Conservation (phyloP, 2,329 filamentous ascomycete species). For the Emericellopsis atlantica region DNA sequence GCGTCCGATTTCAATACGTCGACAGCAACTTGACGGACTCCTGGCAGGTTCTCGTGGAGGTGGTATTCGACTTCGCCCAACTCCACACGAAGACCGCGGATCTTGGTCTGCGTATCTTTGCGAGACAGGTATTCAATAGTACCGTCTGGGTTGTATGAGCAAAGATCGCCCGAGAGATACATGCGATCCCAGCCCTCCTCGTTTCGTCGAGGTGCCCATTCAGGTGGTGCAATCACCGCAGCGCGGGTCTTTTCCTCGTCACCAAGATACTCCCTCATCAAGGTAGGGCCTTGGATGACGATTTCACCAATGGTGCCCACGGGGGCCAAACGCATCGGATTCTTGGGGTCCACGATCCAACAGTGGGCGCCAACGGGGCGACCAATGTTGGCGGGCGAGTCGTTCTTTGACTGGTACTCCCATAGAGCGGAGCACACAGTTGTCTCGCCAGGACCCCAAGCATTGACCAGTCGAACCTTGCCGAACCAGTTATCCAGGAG, state of each 20-base stretch:
- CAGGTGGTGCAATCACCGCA: conserved; percentile 22
- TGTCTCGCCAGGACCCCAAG: conserved; percentile 9
- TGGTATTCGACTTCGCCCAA: conserved; percentile 3
- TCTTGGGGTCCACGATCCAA: conserved; percentile 18
- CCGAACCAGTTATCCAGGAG: conserved; percentile 7
- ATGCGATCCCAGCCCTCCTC: not conserved
- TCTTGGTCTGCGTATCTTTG: conserved; percentile 14
- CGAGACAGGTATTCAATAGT: conserved; percentile 32
- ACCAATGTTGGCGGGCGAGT: not conserved
- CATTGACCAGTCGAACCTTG: conserved; percentile 2
- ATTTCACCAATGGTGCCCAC: conserved; percentile 12
- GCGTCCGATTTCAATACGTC: conserved; percentile 1
- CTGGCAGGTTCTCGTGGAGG: not conserved
- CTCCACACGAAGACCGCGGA: conserved; percentile 2
- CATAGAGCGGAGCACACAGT: conserved; percentile 1
- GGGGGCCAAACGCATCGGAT: conserved; percentile 14
- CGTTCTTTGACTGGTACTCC: not conserved
- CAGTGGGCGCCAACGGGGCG: not conserved
- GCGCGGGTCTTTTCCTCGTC: conserved; percentile 9
- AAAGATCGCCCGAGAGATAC: conserved; percentile 36
- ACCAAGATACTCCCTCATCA: conserved; percentile 11
- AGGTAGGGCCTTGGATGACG: conserved; percentile 12
- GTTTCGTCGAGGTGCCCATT: conserved; percentile 10
- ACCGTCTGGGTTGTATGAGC: conserved; percentile 24
- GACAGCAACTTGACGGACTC: conserved; percentile 1